Base-by-base conservation (phyloP, 108 stramenopile species). In the Parietichytrium sp. region DNA sequence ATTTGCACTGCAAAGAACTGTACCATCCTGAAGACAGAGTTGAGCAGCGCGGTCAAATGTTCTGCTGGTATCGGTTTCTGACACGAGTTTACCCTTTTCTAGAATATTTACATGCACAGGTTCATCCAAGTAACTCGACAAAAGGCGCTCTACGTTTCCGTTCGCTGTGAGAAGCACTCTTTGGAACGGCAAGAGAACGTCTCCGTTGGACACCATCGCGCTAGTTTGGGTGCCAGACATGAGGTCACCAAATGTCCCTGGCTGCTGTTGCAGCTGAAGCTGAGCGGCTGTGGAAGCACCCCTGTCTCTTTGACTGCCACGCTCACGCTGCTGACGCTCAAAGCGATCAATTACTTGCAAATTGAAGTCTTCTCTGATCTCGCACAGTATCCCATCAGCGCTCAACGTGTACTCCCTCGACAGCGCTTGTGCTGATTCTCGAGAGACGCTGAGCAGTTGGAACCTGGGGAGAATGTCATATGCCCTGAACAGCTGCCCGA, bases 141-240 rank as follows among this genome's bases (percentile, higher is more conserved):
- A 42, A 6, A 72, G 61, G 1, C 61, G 61, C 61, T 72, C 38
- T 10, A 72, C 61, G 20, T 72, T 72, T 33, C 61, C 61, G 33
- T 72, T 72, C 6, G 61, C 61, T 27, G 61, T 72, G 61, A 72
- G 61, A 10, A 72, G 42, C 1, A 72, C 61, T 1, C 61, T 33
- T 38, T 72, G 38, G 25, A 72, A 72, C 6, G 61, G 61, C 61
- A 10, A 6, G 3, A 72, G 45, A n/a, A n/a, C n/a, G 10, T 20
- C 38, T 13, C 61, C 61, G 42, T 72, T 42, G 61, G 36, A 42
- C 10, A 72, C 33, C 15, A 45, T 72, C 15, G 45, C 61, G 6
- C 38, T 45, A 6, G 61, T 72, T n/a, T 12, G 23, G 3, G 61
- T 72, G 42, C 61, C 61, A 2, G 61, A 33, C 61, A 72, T 72